Base-by-base conservation (phyloP, 2,329 filamentous ascomycete genomes). In the Sarocladium kiliense region DNA sequence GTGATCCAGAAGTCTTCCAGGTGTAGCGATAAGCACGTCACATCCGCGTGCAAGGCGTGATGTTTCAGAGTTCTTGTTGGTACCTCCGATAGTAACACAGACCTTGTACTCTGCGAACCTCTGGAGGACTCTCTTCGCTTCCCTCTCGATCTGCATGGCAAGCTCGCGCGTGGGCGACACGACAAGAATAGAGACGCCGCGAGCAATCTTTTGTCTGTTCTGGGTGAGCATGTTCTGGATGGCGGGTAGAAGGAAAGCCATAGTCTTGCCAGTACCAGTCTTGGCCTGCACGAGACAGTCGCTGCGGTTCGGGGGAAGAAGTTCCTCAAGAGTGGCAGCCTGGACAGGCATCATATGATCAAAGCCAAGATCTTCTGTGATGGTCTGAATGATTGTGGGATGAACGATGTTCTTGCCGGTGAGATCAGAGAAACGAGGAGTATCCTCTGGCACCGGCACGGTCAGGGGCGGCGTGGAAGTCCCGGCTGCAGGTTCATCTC, bases 271-370 rank as follows among this genome's bases (percentile, higher is more conserved):
- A 66, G 89, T 95, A 53, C 93, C 93, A 0, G 93, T 97, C 73
- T 96, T 97, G 42, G 94, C 94, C 5, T 94, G 94, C 37, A 92
- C 94, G 41, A 99, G 84, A 39, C 97, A 89, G 69, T 99, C 94
- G 57, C 63, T 67, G 25, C 72, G 69, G 53, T 69, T 69, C 0
- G 72, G 72, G n/a, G 73, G 71, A 11, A 79, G 71, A 55, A 80
- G 72, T 53, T 74, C 70, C 57, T 71, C 66, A 12, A 82, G 68
- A 2, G 78, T 80, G 16, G 77, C 74, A 16, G 78, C 75, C 66
- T 82, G 79, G 2, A 82, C 79, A 12, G 78, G 77, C 57, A 77
- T 79, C 79, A 81, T 81, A 64, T 74, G 70, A 58, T 77, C 67
- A 60, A 79, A 79, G 59, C 74, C 71, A 62, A 80, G 67, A 56